Percentiles rank a stretch among this genome's conserved stretches.
Conservation (phyloP, 2,329 filamentous ascomycete species). For the Fusarium virguliforme region DNA sequence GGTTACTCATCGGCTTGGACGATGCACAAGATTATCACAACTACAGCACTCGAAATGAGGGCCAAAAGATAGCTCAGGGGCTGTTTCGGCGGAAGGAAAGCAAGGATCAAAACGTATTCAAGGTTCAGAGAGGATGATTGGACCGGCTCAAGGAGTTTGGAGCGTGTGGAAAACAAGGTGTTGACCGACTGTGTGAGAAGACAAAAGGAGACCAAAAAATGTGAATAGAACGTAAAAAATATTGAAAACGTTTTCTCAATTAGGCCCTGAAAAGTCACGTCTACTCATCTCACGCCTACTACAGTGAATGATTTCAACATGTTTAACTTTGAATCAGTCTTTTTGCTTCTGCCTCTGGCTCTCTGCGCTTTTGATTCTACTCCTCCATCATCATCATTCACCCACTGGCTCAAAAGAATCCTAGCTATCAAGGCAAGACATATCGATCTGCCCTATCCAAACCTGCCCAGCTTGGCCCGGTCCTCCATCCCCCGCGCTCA, state of each 20-base stretch:
- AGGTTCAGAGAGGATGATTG: not conserved
- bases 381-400: slow-evolving; percentile 19
- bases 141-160: not conserved
- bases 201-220: not conserved
- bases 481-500: not conserved
- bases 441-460: slow-evolving; percentile 36
- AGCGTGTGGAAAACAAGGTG: not conserved
- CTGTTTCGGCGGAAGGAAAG: not conserved
- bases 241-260: slow-evolving; percentile 8
- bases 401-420: slow-evolving; percentile 11
- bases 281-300: not conserved
- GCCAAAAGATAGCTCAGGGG: too few relatives aligned
- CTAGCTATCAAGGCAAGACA: slow-evolving; percentile 6
- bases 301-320: not conserved
- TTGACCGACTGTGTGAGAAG: slow-evolving; percentile 1
- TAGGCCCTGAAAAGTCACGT: not conserved
- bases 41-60: not conserved
- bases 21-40: not conserved
- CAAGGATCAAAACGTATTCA: not conserved
- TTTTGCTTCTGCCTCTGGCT: slow-evolving; percentile 25
- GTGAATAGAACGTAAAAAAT: not conserved
- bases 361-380: slow-evolving; percentile 32
- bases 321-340: slow-evolving; percentile 26
- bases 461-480: not conserved
- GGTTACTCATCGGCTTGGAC: not conserved